Conservation (phyloP, 2,329 filamentous ascomycete genomes). For the Claviceps capensis region DNA sequence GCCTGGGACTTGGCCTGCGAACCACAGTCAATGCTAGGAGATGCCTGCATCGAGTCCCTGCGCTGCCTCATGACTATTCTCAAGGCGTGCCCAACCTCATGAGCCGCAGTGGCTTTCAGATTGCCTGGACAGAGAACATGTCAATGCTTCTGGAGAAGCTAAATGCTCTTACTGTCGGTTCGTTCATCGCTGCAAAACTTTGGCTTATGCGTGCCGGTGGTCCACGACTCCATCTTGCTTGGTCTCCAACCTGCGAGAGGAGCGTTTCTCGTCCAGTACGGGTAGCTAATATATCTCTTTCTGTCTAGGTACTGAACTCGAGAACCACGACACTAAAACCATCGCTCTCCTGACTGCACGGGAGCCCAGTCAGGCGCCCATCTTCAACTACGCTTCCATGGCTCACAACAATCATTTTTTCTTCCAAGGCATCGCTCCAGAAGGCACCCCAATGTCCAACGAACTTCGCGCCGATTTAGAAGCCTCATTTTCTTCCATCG, state of each 20-base stretch:
- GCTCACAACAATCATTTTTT: conserved; percentile 84
- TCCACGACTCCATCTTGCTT: not conserved
- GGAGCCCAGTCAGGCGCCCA: conserved; percentile 58
- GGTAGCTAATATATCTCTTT: not conserved
- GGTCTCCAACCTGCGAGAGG: too few relatives aligned
- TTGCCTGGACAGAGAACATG: conserved; percentile 79
- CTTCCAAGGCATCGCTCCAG: conserved; percentile 43
- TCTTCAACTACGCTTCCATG: conserved; percentile 96
- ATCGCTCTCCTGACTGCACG: conserved; percentile 66
- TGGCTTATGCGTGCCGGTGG: not conserved
- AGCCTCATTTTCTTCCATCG: conserved; percentile 64
- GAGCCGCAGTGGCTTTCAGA: conserved; percentile 52
- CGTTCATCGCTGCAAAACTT: conserved; percentile 12
- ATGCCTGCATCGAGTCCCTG: conserved; percentile 33
- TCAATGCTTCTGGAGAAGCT: conserved; percentile 58
- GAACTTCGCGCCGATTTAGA: conserved; percentile 46
- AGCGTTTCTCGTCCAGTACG: not conserved
- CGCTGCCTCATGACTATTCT: conserved; percentile 31
- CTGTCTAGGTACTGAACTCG: conserved; percentile 46
- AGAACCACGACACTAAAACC: conserved; percentile 46
- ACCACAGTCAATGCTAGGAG: conserved; percentile 23
- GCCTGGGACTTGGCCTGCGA: conserved; percentile 21
- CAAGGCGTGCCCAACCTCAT: conserved; percentile 56
- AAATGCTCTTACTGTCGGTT: conserved; percentile 62
- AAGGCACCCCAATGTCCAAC: conserved; percentile 38